phyloP scores from a whole-genome alignment of 495 filamentous ascomycete species.

The Emericellopsis terricola region DNA sequence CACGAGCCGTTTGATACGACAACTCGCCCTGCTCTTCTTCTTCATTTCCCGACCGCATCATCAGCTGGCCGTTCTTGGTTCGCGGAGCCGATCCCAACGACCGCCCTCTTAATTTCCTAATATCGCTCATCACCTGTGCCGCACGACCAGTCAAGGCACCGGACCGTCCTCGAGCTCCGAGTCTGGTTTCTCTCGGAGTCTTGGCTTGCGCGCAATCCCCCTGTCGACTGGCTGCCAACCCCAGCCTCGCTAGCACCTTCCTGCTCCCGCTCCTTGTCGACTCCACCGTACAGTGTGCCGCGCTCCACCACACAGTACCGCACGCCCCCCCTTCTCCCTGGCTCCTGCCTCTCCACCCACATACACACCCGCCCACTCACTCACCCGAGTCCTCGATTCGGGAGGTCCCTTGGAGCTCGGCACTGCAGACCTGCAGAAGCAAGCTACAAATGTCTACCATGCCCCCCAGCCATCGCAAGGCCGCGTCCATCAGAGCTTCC shows the following conservation, averaged over 20 bases:
- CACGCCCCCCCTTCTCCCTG: slow-evolving; percentile 5
- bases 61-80: too few relatives aligned
- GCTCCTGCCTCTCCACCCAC: slow-evolving; percentile 8
- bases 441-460: slow-evolving; percentile 42
- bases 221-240: slow-evolving; percentile 11
- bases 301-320: not conserved
- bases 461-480: slow-evolving; percentile 35
- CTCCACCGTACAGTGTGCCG: not conserved
- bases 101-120: too few relatives aligned
- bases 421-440: not conserved
- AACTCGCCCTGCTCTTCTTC: not conserved
- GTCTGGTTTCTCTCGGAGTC: not conserved
- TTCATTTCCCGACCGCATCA: too few relatives aligned
- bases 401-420: not conserved
- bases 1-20: slow-evolving; percentile 1
- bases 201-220: slow-evolving; percentile 5
- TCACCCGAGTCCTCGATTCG: too few relatives aligned
- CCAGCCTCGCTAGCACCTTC: slow-evolving; percentile 5
- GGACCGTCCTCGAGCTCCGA: not conserved
- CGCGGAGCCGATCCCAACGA: too few relatives aligned
- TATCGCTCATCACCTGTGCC: too few relatives aligned
- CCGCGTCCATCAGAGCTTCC: slow-evolving; percentile 31
- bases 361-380: slow-evolving; percentile 19
- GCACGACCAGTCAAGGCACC: not conserved
- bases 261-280: not conserved